These are phyloP conservation scores for Colletotrichum sp. DNA, from an alignment of 2,329 filamentous ascomycete genomes.

Conservation along the genomic window DNA sequence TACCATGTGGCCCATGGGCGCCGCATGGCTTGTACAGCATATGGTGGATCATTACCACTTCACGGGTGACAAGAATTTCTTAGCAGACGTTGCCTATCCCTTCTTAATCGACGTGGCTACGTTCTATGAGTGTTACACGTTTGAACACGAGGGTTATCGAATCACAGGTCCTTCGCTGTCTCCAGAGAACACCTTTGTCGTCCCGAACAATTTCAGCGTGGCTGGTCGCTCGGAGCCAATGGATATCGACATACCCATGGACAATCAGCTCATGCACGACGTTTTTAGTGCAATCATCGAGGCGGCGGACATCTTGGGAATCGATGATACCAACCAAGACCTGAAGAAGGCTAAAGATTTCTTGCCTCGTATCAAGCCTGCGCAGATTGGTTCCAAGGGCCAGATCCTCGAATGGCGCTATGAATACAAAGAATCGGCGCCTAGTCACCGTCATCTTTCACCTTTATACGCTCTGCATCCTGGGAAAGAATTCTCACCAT, in stretches of 20 bases:
- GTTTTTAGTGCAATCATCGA: slow-evolving; percentile 7
- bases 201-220: slow-evolving; percentile 15
- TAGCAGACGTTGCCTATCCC: slow-evolving; percentile 29
- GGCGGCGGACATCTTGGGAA: neutral
- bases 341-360: neutral
- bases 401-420: slow-evolving; percentile 11
- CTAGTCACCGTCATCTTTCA: slow-evolving; percentile 55
- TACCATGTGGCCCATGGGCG: slow-evolving; percentile 43
- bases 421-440: slow-evolving; percentile 45
- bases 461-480: slow-evolving; percentile 51
- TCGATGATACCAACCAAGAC: neutral
- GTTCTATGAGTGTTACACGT: slow-evolving; percentile 44
- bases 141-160: slow-evolving; percentile 32
- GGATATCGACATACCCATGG: slow-evolving; percentile 28
- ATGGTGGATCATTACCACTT: slow-evolving; percentile 43
- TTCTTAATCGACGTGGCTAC: slow-evolving; percentile 36
- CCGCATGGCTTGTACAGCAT: slow-evolving; percentile 43
- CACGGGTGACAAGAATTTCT: slow-evolving; percentile 29
- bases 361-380: neutral
- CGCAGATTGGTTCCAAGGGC: neutral
- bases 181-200: slow-evolving; percentile 27
- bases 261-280: slow-evolving; percentile 27
- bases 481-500: slow-evolving; percentile 30
- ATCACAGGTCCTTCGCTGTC: slow-evolving; percentile 28
- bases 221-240: slow-evolving; percentile 12